A percentile compares a stretch with the other conserved stretches of the same genome.
phyloP scores from a whole-genome alignment of 1,284 basidiomycete species.

The Violaceomyces palustris region DNA sequence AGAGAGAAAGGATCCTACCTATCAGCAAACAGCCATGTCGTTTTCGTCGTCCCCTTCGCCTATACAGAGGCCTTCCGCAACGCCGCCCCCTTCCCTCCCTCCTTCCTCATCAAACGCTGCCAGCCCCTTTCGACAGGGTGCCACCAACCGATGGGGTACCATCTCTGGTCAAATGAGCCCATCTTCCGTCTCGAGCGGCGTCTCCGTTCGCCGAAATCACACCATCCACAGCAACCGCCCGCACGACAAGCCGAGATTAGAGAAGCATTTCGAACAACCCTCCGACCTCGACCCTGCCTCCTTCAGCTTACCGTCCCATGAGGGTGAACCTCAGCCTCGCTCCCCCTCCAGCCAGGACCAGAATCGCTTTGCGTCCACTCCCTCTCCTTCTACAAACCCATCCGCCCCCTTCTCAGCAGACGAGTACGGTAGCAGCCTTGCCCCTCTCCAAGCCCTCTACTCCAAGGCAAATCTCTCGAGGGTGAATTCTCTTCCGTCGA shows the following conservation, averaged over 20 bases:
- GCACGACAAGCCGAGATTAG: constrained; percentile 23
- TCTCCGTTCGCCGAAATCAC: constrained; percentile 24
- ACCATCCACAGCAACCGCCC: constrained; percentile 25
- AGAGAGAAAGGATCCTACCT: too few species aligned
- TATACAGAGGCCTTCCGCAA: too few species aligned
- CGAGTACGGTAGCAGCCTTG: constrained; percentile 7
- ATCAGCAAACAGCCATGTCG: too few species aligned
- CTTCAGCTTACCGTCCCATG: neutral
- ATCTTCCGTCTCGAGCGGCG: constrained; percentile 22
- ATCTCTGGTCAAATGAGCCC: constrained; percentile 19
- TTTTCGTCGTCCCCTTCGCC: too few species aligned
- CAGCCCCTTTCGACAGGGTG: too few species aligned
- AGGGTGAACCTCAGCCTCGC: neutral
- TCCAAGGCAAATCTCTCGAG: constrained; percentile 21
- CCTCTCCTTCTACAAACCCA: constrained; percentile 9
- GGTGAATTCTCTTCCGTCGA: constrained; percentile 24
- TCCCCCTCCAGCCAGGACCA: neutral
- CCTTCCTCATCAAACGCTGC: too few species aligned
- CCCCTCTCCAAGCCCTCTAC: constrained; percentile 25
- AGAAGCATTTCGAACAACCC: constrained; percentile 33
- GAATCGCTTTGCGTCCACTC: constrained; percentile 1
- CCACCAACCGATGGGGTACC: constrained; percentile 19
- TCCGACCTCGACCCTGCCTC: constrained; percentile 4
- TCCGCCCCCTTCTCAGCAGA: constrained; percentile 1
- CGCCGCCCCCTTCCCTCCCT: too few species aligned